Evolutionary conservation across 768 basidiomycete species (phyloP).

Genomic region (Russula compacta): DNA sequence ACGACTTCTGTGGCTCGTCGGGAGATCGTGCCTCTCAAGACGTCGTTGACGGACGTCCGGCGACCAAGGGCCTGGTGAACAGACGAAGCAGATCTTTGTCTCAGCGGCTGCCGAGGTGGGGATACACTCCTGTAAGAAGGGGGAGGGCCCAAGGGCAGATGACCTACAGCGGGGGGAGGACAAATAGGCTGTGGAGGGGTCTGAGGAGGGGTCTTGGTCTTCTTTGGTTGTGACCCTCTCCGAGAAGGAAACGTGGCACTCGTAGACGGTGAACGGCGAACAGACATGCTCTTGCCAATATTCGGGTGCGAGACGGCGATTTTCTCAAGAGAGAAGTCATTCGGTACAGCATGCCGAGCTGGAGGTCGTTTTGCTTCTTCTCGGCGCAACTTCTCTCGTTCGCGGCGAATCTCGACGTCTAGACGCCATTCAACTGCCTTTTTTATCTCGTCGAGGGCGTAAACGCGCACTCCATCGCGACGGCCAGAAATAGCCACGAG

Average conservation of each 20-base stretch:
- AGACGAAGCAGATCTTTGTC: slow-evolving; percentile 35
- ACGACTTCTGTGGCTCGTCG: slow-evolving; percentile 29
- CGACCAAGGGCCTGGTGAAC: slow-evolving; percentile 38
- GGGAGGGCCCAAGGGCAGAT: slow-evolving; percentile 40
- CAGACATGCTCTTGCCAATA: slow-evolving; percentile 9
- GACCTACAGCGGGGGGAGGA: slow-evolving; percentile 10
- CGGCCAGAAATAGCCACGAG: slow-evolving; percentile 85
- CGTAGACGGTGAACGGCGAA: slow-evolving; percentile 11
- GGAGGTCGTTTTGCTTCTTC: slow-evolving; percentile 52
- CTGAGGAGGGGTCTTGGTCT: slow-evolving; percentile 18
- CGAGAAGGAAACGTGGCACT: not conserved
- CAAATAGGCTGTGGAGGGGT: slow-evolving; percentile 10
- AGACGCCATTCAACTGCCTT: slow-evolving; percentile 84
- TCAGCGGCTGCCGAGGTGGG: slow-evolving; percentile 30
- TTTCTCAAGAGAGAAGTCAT: slow-evolving; percentile 25
- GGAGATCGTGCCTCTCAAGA: slow-evolving; percentile 41
- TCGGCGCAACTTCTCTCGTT: slow-evolving; percentile 60
- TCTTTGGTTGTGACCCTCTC: slow-evolving; percentile 15
- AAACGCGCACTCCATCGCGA: slow-evolving; percentile 79
- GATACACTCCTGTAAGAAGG: slow-evolving; percentile 48
- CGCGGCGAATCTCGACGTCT: slow-evolving; percentile 67
- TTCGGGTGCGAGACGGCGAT: slow-evolving; percentile 17
- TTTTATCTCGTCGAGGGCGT: slow-evolving; percentile 79
- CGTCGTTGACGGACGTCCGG: slow-evolving; percentile 48
- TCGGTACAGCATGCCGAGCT: slow-evolving; percentile 23